Evolutionary conservation across 176 grass and related monocot genomes (phyloP).

Genomic region (Aegilops bicornis): DNA sequence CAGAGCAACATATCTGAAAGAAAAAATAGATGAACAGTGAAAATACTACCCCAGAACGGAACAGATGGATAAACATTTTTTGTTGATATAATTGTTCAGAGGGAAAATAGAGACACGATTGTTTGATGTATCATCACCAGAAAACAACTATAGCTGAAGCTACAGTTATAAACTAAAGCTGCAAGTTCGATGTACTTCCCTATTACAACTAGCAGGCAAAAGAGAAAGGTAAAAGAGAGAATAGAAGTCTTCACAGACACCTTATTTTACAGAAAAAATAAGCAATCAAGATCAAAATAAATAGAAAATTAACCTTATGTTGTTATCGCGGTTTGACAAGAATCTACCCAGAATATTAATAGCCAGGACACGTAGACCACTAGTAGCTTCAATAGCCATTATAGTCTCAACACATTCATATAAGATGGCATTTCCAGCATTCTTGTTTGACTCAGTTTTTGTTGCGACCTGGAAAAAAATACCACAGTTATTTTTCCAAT

Average conservation of each 20-base stretch:
- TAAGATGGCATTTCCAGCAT: constrained; percentile 93
- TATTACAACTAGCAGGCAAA: constrained; percentile 7
- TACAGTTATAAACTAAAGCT: constrained; percentile 20
- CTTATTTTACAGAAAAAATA: neutral
- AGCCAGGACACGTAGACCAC: constrained; percentile 84
- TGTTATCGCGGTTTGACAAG: constrained; percentile 96
- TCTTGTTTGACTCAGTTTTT: constrained; percentile 93
- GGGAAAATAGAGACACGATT: constrained; percentile 13
- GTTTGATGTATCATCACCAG: neutral
- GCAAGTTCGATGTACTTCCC: neutral
- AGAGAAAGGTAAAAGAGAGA: neutral
- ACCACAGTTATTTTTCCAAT: neutral
- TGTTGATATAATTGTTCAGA: constrained; percentile 17
- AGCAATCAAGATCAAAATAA: constrained; percentile 1
- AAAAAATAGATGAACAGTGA: constrained; percentile 19
- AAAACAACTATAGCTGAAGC: constrained; percentile 3
- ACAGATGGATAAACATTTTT: constrained; percentile 11
- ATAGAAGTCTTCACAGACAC: neutral
- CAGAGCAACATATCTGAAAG: constrained; percentile 91
- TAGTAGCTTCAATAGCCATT: constrained; percentile 95
- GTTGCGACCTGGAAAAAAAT: constrained; percentile 72
- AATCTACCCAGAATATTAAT: constrained; percentile 99
- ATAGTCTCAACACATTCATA: constrained; percentile 99
- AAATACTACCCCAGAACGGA: neutral
- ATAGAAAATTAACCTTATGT: constrained; percentile 68